phyloP scores from a whole-genome alignment of 1,284 basidiomycete genomes.

The Rhodotorula sp. region DNA sequence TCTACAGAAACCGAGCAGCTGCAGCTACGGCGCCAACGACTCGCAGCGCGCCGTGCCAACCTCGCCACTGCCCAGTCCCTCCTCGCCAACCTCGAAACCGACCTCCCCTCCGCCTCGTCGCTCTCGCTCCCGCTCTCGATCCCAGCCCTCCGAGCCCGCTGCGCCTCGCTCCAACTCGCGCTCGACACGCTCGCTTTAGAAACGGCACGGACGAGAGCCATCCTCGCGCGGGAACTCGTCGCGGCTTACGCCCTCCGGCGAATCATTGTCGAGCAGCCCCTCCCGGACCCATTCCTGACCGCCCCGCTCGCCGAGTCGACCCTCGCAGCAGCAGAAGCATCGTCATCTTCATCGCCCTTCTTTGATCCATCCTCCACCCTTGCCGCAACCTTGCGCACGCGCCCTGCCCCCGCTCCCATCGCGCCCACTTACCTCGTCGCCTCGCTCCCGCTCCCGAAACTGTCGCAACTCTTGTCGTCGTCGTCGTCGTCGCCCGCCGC shows the following conservation, averaged over 20 bases:
- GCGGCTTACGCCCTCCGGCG: slow-evolving; percentile 22
- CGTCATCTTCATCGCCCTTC: no score
- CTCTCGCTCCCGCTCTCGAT: slow-evolving; percentile 6
- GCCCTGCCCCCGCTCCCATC: not conserved
- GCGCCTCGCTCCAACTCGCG: not conserved
- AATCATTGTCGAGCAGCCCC: slow-evolving; percentile 1
- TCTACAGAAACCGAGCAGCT: not conserved
- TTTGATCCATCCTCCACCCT: not conserved
- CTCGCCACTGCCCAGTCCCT: slow-evolving; percentile 26
- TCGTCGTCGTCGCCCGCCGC: not conserved
- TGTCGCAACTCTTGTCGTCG: slow-evolving; percentile 11
- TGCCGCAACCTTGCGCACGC: not conserved
- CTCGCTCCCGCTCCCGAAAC: slow-evolving; percentile 19
- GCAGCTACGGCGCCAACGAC: not conserved
- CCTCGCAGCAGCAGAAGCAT: not conserved
- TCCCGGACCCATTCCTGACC: slow-evolving; percentile 12
- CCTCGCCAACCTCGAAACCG: slow-evolving; percentile 4
- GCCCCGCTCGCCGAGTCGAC: slow-evolving; percentile 5
- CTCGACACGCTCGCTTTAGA: not conserved
- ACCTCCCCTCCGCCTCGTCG: not conserved
- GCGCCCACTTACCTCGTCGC: slow-evolving; percentile 26
- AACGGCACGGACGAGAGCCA: slow-evolving; percentile 4
- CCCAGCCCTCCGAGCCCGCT: not conserved
- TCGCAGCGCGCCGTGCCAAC: slow-evolving; percentile 15
- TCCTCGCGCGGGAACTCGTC: slow-evolving; percentile 26